These are phyloP conservation scores for Cryptococcus jaspeensis DNA, from an alignment of 1,284 basidiomycete genomes.

Conservation along the genomic window DNA sequence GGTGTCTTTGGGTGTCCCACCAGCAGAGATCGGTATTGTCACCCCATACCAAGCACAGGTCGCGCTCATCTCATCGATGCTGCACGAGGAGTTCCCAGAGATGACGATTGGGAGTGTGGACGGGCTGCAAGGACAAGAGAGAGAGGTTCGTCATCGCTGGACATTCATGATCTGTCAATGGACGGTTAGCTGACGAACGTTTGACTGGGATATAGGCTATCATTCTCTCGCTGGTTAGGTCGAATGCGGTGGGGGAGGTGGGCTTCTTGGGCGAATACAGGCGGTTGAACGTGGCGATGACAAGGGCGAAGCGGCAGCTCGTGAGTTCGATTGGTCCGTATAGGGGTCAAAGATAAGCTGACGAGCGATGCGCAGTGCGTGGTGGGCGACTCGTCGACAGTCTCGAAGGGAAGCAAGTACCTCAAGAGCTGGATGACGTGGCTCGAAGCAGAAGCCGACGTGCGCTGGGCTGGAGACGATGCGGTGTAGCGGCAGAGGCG, in stretches of 20 bases:
- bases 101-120: conserved; percentile 89
- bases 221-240: conserved; percentile 82
- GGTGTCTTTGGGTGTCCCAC: conserved; percentile 67
- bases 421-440: conserved; percentile 85
- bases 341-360: neutral
- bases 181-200: neutral
- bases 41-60: conserved; percentile 96
- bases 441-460: conserved; percentile 85
- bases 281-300: conserved; percentile 93
- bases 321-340: conserved; percentile 55
- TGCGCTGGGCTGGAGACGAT: conserved; percentile 68
- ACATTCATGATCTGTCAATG: neutral
- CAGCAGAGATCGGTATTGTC: conserved; percentile 81
- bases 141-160: conserved; percentile 36
- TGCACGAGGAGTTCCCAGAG: conserved; percentile 68
- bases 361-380: conserved; percentile 61
- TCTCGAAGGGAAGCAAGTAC: conserved; percentile 75
- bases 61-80: conserved; percentile 67
- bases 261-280: conserved; percentile 89
- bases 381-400: conserved; percentile 85
- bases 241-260: conserved; percentile 78
- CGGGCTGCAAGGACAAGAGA: conserved; percentile 87
- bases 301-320: conserved; percentile 82
- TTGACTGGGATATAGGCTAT: conserved; percentile 60
- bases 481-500: neutral